Evolutionary conservation across 2,329 filamentous ascomycete species (phyloP), one percentile per base, ranked within the genome.

Genomic region (Colletotrichum gloeosporioides): DNA sequence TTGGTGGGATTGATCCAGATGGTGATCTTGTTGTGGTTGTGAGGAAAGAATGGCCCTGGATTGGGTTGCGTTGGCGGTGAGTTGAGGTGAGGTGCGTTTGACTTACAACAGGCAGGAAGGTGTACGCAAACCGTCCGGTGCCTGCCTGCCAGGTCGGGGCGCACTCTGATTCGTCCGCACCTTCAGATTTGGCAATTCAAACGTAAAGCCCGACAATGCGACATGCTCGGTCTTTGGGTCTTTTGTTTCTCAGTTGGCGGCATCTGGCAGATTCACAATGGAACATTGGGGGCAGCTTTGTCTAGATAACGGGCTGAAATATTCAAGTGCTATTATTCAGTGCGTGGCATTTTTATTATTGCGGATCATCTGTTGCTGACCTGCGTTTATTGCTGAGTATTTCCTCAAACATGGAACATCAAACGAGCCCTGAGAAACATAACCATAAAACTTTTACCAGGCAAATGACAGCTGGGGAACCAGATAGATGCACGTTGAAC

Each of bases 41-140:
- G 16, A 44, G 3, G 10, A 13, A 49, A 1, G 44, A 22, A 22
- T 22, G 0, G 32, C 3, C 0, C 0, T n/a, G 32, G 6, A 64
- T 0, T 8, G 12, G 31, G 10, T 39, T 22, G 32, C 16, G 12
- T 7, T 18, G 22, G 55, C 55, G 27, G 55, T 59, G 22, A 29
- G 55, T 27, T 9, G 2, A 39, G 15, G 39, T 25, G 16, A 6
- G 10, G 27, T 49, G 25, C 8, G 13, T 49, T n/a, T 31, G 16
- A 61, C 69, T 61, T 66, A 59, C 68, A 59, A 49, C n/a, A 22
- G 15, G 44, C 18, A 55, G n/a, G 57, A 63, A 27, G 55, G 65
- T 44, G 29, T 63, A 69, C 71, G 71, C 71, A 69, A 73, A 31
- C 71, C 36, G n/a, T 4, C 44, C n/a, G 44, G n/a, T 53, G 44